Percentiles rank a stretch among this genome's conserved stretches.
phyloP scores from a whole-genome alignment of 2,329 filamentous ascomycete genomes.

The Claviceps africana region DNA sequence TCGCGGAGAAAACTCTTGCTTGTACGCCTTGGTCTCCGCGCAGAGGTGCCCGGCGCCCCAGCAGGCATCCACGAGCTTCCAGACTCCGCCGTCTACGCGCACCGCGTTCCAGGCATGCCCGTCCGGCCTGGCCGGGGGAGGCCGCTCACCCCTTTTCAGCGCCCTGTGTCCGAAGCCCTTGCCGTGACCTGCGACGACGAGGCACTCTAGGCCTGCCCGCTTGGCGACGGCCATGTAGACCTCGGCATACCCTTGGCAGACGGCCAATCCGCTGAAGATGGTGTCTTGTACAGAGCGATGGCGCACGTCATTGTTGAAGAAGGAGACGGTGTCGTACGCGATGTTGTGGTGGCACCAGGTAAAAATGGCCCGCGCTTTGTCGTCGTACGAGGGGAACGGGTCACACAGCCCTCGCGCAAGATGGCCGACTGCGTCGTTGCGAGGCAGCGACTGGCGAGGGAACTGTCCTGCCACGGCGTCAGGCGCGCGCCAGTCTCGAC shows the following conservation, averaged over 20 bases:
- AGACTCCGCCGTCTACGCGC: constrained; percentile 68
- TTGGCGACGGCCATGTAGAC: constrained; percentile 67
- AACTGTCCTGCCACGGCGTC: constrained; percentile 68
- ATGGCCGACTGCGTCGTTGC: constrained; percentile 50
- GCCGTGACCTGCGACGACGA: constrained; percentile 64
- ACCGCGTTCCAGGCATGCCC: constrained; percentile 92
- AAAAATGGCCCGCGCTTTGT: constrained; percentile 87
- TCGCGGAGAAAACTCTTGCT: constrained; percentile 50
- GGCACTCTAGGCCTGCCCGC: constrained; percentile 63
- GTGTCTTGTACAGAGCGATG: constrained; percentile 57
- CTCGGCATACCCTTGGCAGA: constrained; percentile 83
- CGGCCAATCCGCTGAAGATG: constrained; percentile 63
- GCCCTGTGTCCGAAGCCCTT: constrained; percentile 68
- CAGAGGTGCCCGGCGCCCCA: constrained; percentile 75
- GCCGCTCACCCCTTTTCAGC: constrained; percentile 46
- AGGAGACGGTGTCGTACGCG: constrained; percentile 64
- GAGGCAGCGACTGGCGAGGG: constrained; percentile 56
- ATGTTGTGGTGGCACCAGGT: constrained; percentile 95
- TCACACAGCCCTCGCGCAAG: constrained; percentile 65
- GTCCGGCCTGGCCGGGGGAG: constrained; percentile 47
- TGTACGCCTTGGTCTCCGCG: constrained; percentile 40
- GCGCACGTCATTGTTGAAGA: constrained; percentile 59
- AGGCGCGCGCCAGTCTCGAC: constrained; percentile 74
- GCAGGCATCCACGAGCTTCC: constrained; percentile 85
- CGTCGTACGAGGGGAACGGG: constrained; percentile 67